Base-by-base conservation (phyloP, 495 filamentous ascomycete genomes). In the Hypoxylon subgilvum region DNA sequence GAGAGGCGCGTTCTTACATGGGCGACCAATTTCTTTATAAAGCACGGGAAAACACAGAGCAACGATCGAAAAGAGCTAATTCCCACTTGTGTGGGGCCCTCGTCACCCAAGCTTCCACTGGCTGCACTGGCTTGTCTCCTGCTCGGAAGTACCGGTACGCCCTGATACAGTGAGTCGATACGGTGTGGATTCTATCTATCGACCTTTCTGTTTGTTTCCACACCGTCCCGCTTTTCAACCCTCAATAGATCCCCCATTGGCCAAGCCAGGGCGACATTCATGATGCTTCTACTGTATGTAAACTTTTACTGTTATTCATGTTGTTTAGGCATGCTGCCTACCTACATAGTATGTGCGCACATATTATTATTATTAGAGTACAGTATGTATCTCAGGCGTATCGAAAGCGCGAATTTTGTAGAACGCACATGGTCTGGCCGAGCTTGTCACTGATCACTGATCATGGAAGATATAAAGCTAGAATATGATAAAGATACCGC, bases 1-100 rank as follows among this genome's bases (percentile, higher is more conserved):
- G 53, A 41, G 53, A 67, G 64, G 49, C 58, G 69, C 65, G 63
- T 67, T 61, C 53, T 54, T n/a, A 49, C 44, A 59, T 66, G 66
- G 64, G 65, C 57, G 61, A 66, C 48, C 49, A 43, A 52, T 53
- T 63, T 63, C 66, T 66, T 70, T 70, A 65, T 65, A 70, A 68
- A 54, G 47, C 40, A 28, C 31, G 49, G 51, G 53, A 56, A 54
- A 52, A 60, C 57, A 60, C 57, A 64, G 52, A 57, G 56, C 50
- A 39, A 66, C 48, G 52, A 49, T 52, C 52, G 53, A 63, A 52
- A 22, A 50, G 54, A 64, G 61, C 61, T 64, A 64, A 59, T 58
- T 63, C 61, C 61, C 49, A 64, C n/a, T n/a, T n/a, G 2, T 55
- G 61, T 64, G 61, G 61, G 61, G 53, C 50, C 47, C 18, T 53